Percentiles rank a stretch among this genome's conserved stretches.
Conservation (phyloP, 805 yeast species). For the Kodamaea kakaduensis region DNA sequence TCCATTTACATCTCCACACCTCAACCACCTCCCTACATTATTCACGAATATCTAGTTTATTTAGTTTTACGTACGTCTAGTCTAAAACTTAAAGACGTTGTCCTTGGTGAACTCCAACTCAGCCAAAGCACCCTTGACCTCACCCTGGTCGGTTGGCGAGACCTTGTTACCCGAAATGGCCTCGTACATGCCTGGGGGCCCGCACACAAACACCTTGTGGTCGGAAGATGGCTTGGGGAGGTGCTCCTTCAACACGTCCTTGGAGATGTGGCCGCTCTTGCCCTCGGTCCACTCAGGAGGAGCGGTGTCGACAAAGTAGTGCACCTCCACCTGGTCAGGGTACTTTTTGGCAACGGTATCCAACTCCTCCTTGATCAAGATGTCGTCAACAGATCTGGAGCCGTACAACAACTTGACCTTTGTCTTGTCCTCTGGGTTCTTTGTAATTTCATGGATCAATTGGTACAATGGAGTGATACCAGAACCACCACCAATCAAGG, state of each 20-base stretch:
- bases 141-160: slow-evolving; percentile 93
- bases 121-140: slow-evolving; percentile 77
- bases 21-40: background rate
- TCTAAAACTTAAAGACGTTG: slow-evolving; percentile 82
- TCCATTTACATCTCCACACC: background rate
- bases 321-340: slow-evolving; percentile 75
- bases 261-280: slow-evolving; percentile 69
- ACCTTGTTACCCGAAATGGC: slow-evolving; percentile 83
- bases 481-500: slow-evolving; percentile 91
- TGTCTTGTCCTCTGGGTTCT: slow-evolving; percentile 84
- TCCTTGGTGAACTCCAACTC: slow-evolving; percentile 87
- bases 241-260: slow-evolving; percentile 60
- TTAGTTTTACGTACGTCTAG: background rate
- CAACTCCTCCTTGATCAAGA: slow-evolving; percentile 72
- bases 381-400: slow-evolving; percentile 70
- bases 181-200: slow-evolving; percentile 89
- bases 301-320: slow-evolving; percentile 77
- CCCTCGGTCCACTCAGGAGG: slow-evolving; percentile 48
- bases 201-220: slow-evolving; percentile 78
- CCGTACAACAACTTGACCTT: slow-evolving; percentile 83
- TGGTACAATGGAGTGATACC: slow-evolving; percentile 97
- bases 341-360: slow-evolving; percentile 61
- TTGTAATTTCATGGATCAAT: slow-evolving; percentile 68
- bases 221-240: slow-evolving; percentile 63
- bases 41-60: background rate